Evolutionary conservation across 2,329 filamentous ascomycete genomes (phyloP).

Genomic region (Penicillium sp.): DNA sequence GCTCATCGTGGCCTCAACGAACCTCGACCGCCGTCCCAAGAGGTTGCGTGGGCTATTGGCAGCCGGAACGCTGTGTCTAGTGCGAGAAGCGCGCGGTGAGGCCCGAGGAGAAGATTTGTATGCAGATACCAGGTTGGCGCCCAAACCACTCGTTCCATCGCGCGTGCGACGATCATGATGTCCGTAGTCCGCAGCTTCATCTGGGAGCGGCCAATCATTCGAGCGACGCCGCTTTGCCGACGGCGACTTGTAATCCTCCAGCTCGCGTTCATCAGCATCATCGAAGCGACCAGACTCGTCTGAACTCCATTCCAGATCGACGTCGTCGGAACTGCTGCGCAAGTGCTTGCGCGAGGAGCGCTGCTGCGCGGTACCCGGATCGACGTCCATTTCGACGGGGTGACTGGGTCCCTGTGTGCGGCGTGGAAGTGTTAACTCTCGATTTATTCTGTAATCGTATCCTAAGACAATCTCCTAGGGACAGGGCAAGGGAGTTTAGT

Average conservation of each 20-base stretch:
- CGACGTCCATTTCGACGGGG: constrained; percentile 15
- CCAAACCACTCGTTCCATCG: constrained; percentile 4
- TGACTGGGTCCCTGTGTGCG: constrained; percentile 8
- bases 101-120: constrained; percentile 17
- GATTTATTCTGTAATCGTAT: constrained; percentile 4
- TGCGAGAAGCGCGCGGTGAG: constrained; percentile 19
- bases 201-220: constrained; percentile 44
- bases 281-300: constrained; percentile 35
- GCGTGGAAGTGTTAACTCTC: constrained; percentile 10
- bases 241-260: constrained; percentile 19
- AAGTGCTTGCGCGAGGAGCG: constrained; percentile 31
- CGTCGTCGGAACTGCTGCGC: constrained; percentile 20
- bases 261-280: constrained; percentile 31
- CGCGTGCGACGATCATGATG: constrained; percentile 14
- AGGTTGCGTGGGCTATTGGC: constrained; percentile 28
- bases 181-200: constrained; percentile 22
- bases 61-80: constrained; percentile 11
- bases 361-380: constrained; percentile 15
- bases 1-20: constrained; percentile 79
- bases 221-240: constrained; percentile 38
- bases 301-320: constrained; percentile 26
- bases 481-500: constrained; percentile 13
- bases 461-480: background rate
- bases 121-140: background rate
- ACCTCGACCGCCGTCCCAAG: constrained; percentile 58